Conservation (phyloP, 148 eudicot genomes). For the Linanthus parryae region DNA sequence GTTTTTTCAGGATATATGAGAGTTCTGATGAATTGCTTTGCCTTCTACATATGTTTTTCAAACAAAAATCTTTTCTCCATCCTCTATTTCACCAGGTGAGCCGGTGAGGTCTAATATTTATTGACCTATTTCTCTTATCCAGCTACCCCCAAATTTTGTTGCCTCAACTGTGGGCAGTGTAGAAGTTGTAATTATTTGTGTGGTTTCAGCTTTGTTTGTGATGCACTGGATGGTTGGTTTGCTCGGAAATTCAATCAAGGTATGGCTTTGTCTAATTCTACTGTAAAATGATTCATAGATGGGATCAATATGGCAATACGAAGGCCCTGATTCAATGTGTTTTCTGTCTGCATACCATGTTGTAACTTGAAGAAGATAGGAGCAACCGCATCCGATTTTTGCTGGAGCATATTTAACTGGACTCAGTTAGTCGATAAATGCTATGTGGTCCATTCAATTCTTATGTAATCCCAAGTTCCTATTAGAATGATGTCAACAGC, state of each 20-base stretch:
- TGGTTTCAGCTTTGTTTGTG: constrained; percentile 77
- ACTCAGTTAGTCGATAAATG: too few species aligned
- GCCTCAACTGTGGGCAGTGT: background rate
- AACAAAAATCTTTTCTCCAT: constrained; percentile 64
- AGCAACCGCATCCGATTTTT: too few species aligned
- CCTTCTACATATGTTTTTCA: constrained; percentile 71
- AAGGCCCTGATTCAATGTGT: too few species aligned
- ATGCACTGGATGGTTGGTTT: constrained; percentile 96
- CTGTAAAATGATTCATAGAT: too few species aligned
- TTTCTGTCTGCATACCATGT: too few species aligned
- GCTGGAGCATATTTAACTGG: too few species aligned
- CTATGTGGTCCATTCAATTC: too few species aligned
- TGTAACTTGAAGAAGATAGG: too few species aligned
- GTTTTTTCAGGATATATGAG: constrained; percentile 63
- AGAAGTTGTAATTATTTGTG: background rate
- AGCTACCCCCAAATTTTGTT: background rate
- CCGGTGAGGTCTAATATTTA: background rate
- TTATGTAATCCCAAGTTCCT: too few species aligned
- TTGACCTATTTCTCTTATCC: background rate
- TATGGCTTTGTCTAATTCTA: constrained; percentile 20
- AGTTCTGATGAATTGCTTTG: constrained; percentile 72
- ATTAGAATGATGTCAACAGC: too few species aligned
- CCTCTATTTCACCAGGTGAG: constrained; percentile 76
- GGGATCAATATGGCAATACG: background rate
- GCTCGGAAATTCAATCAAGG: constrained; percentile 98